phyloP scores from a whole-genome alignment of 768 basidiomycete species.

The Neoboletus subvelutipes region DNA sequence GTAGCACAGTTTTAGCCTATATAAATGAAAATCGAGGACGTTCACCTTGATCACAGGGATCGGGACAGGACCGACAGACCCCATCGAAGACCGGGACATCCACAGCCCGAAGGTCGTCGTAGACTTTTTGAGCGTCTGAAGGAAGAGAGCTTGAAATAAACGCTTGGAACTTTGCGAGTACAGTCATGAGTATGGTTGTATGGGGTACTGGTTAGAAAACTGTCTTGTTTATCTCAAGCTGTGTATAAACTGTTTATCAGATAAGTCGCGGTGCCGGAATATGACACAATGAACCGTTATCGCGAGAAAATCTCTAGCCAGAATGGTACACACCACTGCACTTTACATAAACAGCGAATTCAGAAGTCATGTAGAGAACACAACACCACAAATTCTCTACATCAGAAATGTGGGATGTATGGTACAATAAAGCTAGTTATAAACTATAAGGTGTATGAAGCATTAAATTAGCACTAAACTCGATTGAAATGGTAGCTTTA shows the following conservation, averaged over 20 bases:
- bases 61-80: conserved; percentile 71
- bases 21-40: conserved; percentile 26
- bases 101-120: conserved; percentile 52
- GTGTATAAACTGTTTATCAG: background rate
- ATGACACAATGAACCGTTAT: background rate
- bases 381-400: no score
- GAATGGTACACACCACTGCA: background rate
- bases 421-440: no score
- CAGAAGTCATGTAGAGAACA: background rate
- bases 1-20: conserved; percentile 14
- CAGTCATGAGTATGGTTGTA: conserved; percentile 18
- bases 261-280: background rate
- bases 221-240: background rate
- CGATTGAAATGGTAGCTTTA: background rate
- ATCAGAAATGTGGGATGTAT: no score
- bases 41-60: conserved; percentile 74
- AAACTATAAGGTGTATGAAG: no score
- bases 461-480: no score
- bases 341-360: no score
- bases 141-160: conserved; percentile 19
- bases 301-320: no score
- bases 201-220: no score
- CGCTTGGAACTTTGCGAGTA: conserved; percentile 26
- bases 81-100: conserved; percentile 64
- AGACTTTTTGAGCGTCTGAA: conserved; percentile 40